Percentiles rank a stretch among this genome's conserved stretches.
Conservation (phyloP, 176 grass and related monocot genomes). For the Cocos nucifera region DNA sequence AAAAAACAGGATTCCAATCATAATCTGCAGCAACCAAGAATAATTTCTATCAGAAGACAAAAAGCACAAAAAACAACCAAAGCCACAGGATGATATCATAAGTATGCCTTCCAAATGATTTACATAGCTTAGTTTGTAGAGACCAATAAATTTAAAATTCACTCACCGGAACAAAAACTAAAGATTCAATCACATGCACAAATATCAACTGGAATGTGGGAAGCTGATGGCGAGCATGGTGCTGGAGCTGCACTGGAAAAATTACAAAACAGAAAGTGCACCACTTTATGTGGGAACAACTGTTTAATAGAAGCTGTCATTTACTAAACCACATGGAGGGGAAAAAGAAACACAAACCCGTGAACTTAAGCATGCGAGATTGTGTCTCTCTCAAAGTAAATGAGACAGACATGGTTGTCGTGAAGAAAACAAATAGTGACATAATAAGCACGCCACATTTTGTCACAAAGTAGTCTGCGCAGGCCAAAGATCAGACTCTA, state of each 20-base stretch:
- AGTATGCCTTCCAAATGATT: no score
- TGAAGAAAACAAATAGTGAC: conserved; percentile 99
- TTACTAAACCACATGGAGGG: neutral
- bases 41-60: conserved; percentile 27
- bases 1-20: conserved; percentile 99
- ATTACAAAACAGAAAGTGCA: conserved; percentile 19
- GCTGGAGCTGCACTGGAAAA: conserved; percentile 97
- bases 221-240: conserved; percentile 87
- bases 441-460: conserved; percentile 96
- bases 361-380: conserved; percentile 95
- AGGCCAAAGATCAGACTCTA: conserved; percentile 17
- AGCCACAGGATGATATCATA: conserved; percentile 9
- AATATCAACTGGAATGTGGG: conserved; percentile 99
- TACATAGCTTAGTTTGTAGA: no score
- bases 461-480: conserved; percentile 92
- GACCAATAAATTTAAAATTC: neutral
- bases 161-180: conserved; percentile 98
- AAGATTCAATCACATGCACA: conserved; percentile 94
- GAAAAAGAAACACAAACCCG: conserved; percentile 51
- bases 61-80: conserved; percentile 6
- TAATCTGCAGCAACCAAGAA: conserved; percentile 52
- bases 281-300: neutral
- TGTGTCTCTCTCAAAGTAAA: conserved; percentile 98
- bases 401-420: conserved; percentile 98
- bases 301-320: neutral